Evolutionary conservation across 1,139 yeast species (phyloP).

Genomic region (Geotrichum histeridarum): DNA sequence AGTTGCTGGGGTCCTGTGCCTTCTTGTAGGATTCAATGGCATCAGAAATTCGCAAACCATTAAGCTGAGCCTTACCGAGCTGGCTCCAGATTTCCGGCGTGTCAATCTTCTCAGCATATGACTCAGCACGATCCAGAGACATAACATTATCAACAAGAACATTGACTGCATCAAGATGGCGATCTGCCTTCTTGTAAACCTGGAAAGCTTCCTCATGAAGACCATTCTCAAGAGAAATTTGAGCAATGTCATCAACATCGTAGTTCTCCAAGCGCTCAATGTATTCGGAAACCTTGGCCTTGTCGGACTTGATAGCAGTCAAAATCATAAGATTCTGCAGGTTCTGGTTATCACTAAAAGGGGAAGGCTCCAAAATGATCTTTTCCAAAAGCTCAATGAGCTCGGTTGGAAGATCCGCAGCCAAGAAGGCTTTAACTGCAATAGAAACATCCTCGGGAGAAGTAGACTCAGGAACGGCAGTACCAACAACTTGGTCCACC

Average conservation of each 20-base stretch:
- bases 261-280: constrained; percentile 86
- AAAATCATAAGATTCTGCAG: constrained; percentile 86
- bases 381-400: constrained; percentile 87
- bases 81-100: constrained; percentile 88
- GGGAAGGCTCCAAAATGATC: constrained; percentile 93
- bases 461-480: constrained; percentile 91
- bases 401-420: constrained; percentile 86
- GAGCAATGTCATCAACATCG: constrained; percentile 92
- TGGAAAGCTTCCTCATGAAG: constrained; percentile 92
- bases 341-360: constrained; percentile 91
- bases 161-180: constrained; percentile 73
- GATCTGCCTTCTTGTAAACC: constrained; percentile 80
- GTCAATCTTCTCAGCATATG: constrained; percentile 86
- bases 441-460: constrained; percentile 95
- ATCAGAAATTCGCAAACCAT: constrained; percentile 87
- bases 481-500: constrained; percentile 89
- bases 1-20: constrained; percentile 88
- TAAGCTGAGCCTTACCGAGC: constrained; percentile 92
- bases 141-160: constrained; percentile 89
- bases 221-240: constrained; percentile 82
- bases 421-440: constrained; percentile 96
- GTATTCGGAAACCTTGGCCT: constrained; percentile 74
- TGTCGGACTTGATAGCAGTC: constrained; percentile 94
- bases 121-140: constrained; percentile 92
- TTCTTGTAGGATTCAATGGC: constrained; percentile 78